phyloP scores from a whole-genome alignment of 768 basidiomycete species.

The Boletus bicolor region DNA sequence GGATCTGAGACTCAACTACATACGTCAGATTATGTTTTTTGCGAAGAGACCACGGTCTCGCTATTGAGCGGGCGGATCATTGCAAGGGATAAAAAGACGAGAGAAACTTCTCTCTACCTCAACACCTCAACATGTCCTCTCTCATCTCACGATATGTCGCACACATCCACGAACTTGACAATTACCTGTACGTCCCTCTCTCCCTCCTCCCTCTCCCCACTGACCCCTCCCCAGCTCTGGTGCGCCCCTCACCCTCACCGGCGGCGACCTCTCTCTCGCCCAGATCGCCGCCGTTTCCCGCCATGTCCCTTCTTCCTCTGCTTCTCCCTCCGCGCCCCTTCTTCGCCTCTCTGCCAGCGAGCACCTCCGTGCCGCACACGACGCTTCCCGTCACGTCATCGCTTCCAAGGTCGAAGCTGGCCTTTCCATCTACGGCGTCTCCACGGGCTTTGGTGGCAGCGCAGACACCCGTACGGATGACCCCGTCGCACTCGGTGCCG shows the following conservation, averaged over 20 bases:
- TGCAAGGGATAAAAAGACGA: not conserved
- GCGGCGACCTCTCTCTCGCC: slow-evolving; percentile 68
- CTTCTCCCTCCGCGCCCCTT: slow-evolving; percentile 30
- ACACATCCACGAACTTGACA: slow-evolving; percentile 58
- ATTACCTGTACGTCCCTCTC: slow-evolving; percentile 51
- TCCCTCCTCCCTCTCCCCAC: not conserved
- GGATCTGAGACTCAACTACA: slow-evolving; percentile 6
- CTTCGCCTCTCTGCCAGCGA: slow-evolving; percentile 21
- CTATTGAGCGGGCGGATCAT: slow-evolving; percentile 20
- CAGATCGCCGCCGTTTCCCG: slow-evolving; percentile 77
- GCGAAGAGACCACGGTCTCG: not conserved
- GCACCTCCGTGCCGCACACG: slow-evolving; percentile 47
- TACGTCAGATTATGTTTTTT: slow-evolving; percentile 20
- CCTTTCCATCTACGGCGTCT: slow-evolving; percentile 79
- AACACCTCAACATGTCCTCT: slow-evolving; percentile 14
- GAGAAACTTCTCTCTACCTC: not conserved
- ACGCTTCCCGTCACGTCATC: slow-evolving; percentile 63
- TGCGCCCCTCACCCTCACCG: slow-evolving; percentile 60
- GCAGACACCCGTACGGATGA: slow-evolving; percentile 81
- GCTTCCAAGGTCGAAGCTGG: slow-evolving; percentile 62
- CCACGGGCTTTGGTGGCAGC: slow-evolving; percentile 84
- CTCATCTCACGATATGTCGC: slow-evolving; percentile 57
- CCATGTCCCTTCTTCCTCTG: slow-evolving; percentile 41
- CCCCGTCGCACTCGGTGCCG: slow-evolving; percentile 68
- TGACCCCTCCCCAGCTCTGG: slow-evolving; percentile 47